phyloP scores from a whole-genome alignment of 805 yeast species.

The Scheffersomyces amazonensis region DNA sequence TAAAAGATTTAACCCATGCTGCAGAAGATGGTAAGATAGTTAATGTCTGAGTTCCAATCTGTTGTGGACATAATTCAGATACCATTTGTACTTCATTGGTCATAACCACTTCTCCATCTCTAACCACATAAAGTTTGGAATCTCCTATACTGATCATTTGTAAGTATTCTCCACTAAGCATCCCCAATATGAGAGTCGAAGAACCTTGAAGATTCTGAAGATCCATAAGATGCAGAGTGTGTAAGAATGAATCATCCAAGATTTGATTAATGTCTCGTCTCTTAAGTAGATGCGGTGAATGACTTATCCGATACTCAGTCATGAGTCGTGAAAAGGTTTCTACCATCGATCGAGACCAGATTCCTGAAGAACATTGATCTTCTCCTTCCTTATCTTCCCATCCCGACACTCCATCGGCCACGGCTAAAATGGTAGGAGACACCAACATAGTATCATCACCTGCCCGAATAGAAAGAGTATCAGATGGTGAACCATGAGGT shows the following conservation, averaged over 20 bases:
- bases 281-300: constrained; percentile 34
- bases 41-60: constrained; percentile 51
- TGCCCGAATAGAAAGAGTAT: constrained; percentile 49
- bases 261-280: constrained; percentile 40
- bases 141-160: constrained; percentile 54
- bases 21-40: constrained; percentile 43
- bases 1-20: constrained; percentile 44
- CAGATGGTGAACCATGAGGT: constrained; percentile 51
- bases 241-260: constrained; percentile 46
- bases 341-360: constrained; percentile 52
- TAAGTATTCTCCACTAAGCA: constrained; percentile 46
- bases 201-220: constrained; percentile 46
- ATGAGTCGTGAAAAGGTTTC: constrained; percentile 48
- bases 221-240: constrained; percentile 50
- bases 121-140: constrained; percentile 44
- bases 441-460: constrained; percentile 60
- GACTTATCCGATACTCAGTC: constrained; percentile 42
- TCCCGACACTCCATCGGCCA: constrained; percentile 58
- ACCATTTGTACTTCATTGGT: constrained; percentile 48
- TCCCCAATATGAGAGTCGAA: constrained; percentile 46
- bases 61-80: constrained; percentile 48
- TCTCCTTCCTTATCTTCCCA: constrained; percentile 44
- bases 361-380: constrained; percentile 42
- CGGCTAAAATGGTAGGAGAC: constrained; percentile 49
- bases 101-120: constrained; percentile 42